A percentile compares a stretch with the other conserved stretches of the same genome.
Evolutionary conservation across 257 asterid species (phyloP).

Genomic region (Scutellaria baicalensis): DNA sequence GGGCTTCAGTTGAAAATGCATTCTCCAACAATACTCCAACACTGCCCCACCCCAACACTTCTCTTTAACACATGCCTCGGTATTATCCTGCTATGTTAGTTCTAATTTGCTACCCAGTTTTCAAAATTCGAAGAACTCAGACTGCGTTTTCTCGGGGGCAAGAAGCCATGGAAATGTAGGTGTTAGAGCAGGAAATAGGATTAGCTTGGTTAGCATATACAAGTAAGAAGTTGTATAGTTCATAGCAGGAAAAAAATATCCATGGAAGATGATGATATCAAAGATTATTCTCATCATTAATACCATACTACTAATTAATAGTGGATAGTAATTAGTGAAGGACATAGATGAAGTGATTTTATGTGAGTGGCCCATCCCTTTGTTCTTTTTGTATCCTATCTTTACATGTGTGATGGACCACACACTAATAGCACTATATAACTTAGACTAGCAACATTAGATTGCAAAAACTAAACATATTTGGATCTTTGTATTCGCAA

Average conservation of each 20-base stretch:
- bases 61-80: slow-evolving; percentile 69
- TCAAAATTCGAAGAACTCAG: background rate
- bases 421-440: slow-evolving; percentile 31
- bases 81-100: slow-evolving; percentile 1
- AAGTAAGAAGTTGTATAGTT: slow-evolving; percentile 43
- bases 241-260: slow-evolving; percentile 41
- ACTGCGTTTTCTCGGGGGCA: slow-evolving; percentile 52
- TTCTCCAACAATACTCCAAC: slow-evolving; percentile 35
- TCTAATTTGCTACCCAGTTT: background rate
- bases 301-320: slow-evolving; percentile 38
- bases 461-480: background rate
- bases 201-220: slow-evolving; percentile 42
- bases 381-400: slow-evolving; percentile 48
- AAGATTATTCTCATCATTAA: slow-evolving; percentile 68
- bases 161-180: slow-evolving; percentile 68
- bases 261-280: slow-evolving; percentile 52
- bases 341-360: slow-evolving; percentile 61
- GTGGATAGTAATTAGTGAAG: slow-evolving; percentile 57
- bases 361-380: slow-evolving; percentile 50
- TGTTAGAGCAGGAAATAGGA: slow-evolving; percentile 32
- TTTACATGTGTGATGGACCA: slow-evolving; percentile 68
- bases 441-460: slow-evolving; percentile 28
- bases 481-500: no score
- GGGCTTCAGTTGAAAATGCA: slow-evolving; percentile 23
- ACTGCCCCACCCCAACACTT: slow-evolving; percentile 37